Evolutionary conservation across 306 rosid genomes (phyloP), one percentile per base, ranked within the genome.

Genomic region (Corylus americana): DNA sequence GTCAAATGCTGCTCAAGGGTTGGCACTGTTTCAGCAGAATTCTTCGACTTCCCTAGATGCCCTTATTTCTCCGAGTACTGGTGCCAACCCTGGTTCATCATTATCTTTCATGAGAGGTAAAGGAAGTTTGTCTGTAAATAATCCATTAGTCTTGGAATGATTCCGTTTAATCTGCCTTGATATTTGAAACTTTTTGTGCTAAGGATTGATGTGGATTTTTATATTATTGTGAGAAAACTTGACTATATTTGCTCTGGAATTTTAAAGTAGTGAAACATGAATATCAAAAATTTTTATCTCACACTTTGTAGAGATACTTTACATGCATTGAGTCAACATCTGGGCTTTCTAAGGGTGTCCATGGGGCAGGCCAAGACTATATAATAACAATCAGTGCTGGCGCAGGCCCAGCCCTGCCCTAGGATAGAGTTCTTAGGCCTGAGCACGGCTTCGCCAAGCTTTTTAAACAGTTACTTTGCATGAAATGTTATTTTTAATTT

Each of bases 51-150:
- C 98, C 77, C 83, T 91, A 66, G 97, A 92, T 85, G 76, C 97
- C 42, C 89, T 94, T 77, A 80, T 91, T 78, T 88, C 98, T 84
- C 78, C 86, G 73, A 90, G 83, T 88, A 75, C 91, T 9, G 92
- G 97, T 63, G 91, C 94, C 77, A 92, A 91, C 82, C 94, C 98
- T 54, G 82, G 88, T 80, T 95, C 99, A 18, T 91, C 98, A 31
- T 87, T 95, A 82, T 88, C 96, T 55, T 95, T 95, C 90, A 90
- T 95, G 96, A 91, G 90, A 90, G 99, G 98, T 95, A 87, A 77
- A 80, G 48, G 54, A 7, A 57, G 35, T 31, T 64, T 80, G 73
- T 78, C 47, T 57, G 31, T 39, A 57, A 73, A 47, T 71, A 57
- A 61, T 67, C 69, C 11, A 51, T 49, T 59, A 18, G 45, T 55